A percentile compares a stretch with the other conserved stretches of the same genome.
These are phyloP conservation scores for Fusarium sp. DNA, from an alignment of 2,329 filamentous ascomycete species.

Conservation along the genomic window DNA sequence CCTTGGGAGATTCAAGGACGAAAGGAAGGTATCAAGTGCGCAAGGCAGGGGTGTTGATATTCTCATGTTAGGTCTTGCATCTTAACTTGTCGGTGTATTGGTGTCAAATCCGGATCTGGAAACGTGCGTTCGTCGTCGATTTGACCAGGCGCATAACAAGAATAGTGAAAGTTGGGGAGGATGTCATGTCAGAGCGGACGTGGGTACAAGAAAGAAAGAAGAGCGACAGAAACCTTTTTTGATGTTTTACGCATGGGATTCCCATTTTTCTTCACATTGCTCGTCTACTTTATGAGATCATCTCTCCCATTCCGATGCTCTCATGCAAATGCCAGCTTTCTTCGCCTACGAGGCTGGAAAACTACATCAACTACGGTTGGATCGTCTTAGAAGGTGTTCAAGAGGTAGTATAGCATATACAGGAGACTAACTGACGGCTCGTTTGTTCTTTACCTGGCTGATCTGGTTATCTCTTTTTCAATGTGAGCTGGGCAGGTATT, in stretches of 20 bases:
- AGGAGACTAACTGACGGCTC: constrained; percentile 23
- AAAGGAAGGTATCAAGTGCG: constrained; percentile 23
- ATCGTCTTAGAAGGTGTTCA: constrained; percentile 24
- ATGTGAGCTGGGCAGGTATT: constrained; percentile 5
- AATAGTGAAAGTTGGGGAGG: constrained; percentile 27
- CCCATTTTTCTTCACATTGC: constrained; percentile 32
- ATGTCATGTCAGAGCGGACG: constrained; percentile 19
- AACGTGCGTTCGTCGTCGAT: constrained; percentile 28
- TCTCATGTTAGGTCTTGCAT: constrained; percentile 46
- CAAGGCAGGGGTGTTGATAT: constrained; percentile 42
- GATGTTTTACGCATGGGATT: constrained; percentile 43
- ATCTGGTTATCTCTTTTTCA: not conserved
- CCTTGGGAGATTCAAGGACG: constrained; percentile 21
- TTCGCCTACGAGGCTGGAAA: constrained; percentile 4
- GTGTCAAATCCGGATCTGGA: constrained; percentile 41
- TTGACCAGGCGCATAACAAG: constrained; percentile 25
- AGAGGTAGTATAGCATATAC: constrained; percentile 37
- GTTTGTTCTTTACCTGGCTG: constrained; percentile 1
- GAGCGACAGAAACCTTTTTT: constrained; percentile 44
- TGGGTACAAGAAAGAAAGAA: constrained; percentile 37
- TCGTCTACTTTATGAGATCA: constrained; percentile 20
- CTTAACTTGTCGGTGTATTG: constrained; percentile 45
- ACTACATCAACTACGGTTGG: constrained; percentile 14
- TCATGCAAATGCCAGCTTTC: constrained; percentile 15
- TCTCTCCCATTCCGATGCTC: constrained; percentile 9